These are phyloP conservation scores for Casuarina equisetifolia DNA, from an alignment of 306 rosid species.

Conservation along the genomic window DNA sequence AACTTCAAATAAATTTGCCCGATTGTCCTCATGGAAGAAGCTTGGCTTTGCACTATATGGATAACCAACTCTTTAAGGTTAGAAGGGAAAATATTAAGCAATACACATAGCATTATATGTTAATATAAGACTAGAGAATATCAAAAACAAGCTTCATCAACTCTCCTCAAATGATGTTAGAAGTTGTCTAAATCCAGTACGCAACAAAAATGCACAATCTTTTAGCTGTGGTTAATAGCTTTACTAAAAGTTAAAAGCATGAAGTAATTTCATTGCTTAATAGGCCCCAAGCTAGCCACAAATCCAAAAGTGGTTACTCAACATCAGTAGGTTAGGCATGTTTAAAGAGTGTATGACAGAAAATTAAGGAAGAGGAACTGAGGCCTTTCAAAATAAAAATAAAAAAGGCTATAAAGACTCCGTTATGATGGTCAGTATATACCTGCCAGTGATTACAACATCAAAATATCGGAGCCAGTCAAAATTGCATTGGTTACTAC, in stretches of 20 bases:
- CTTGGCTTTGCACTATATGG: slow-evolving; percentile 89
- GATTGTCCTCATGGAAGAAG: slow-evolving; percentile 87
- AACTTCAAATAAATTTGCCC: slow-evolving; percentile 86
- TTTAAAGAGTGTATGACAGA: not conserved
- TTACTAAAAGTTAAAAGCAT: not conserved
- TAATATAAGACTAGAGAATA: not conserved
- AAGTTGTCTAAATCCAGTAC: not conserved
- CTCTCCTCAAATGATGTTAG: not conserved
- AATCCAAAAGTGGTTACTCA: no score
- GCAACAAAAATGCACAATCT: not conserved
- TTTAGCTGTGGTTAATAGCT: not conserved
- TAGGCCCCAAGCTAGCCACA: not conserved
- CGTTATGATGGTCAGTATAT: not conserved
- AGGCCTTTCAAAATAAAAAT: not conserved
- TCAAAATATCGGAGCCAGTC: slow-evolving; percentile 92
- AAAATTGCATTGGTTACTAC: slow-evolving; percentile 51
- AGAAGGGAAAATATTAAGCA: slow-evolving; percentile 13
- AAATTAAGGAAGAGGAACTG: not conserved
- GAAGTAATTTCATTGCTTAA: not conserved
- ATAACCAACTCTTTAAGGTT: slow-evolving; percentile 33
- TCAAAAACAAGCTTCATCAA: not conserved
- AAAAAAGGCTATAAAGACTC: not conserved
- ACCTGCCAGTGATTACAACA: slow-evolving; percentile 97
- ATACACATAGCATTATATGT: not conserved
- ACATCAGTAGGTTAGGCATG: not conserved